A percentile compares a stretch with the other conserved stretches of the same genome.
Conservation (phyloP, 2,329 filamentous ascomycete species). For the Pseudogymnoascus sp. region DNA sequence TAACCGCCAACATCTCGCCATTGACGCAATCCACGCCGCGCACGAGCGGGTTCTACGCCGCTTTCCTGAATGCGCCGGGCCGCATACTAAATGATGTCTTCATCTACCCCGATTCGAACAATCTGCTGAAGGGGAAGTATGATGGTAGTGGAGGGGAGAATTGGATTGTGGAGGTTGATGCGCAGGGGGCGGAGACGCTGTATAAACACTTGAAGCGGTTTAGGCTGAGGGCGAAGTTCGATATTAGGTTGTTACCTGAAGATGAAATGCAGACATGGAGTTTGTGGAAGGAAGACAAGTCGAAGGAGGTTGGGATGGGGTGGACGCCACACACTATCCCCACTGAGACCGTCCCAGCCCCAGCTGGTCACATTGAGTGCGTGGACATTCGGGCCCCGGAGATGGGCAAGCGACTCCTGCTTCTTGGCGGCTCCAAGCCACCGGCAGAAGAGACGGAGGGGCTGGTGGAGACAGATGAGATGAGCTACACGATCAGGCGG, state of each 20-base stretch:
- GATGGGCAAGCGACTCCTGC: slow-evolving; percentile 44
- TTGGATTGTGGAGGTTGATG: slow-evolving; percentile 79
- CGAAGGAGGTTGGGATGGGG: slow-evolving; percentile 32
- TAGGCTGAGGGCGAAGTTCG: slow-evolving; percentile 74
- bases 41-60: slow-evolving; percentile 60
- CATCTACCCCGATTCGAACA: slow-evolving; percentile 57
- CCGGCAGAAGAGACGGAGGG: slow-evolving; percentile 30
- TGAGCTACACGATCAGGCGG: slow-evolving; percentile 64
- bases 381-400: slow-evolving; percentile 45
- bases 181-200: slow-evolving; percentile 51
- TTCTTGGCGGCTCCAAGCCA: slow-evolving; percentile 29
- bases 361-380: slow-evolving; percentile 18
- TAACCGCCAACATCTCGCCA: slow-evolving; percentile 59
- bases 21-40: slow-evolving; percentile 24
- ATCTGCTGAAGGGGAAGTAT: slow-evolving; percentile 15
- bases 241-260: slow-evolving; percentile 54
- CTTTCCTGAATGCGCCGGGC: slow-evolving; percentile 78
- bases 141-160: slow-evolving; percentile 31
- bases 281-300: slow-evolving; percentile 50
- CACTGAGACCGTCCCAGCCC: neutral
- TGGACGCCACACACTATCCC: slow-evolving; percentile 15
- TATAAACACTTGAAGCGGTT: slow-evolving; percentile 71
- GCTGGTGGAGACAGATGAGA: slow-evolving; percentile 38
- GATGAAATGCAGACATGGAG: slow-evolving; percentile 64
- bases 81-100: slow-evolving; percentile 85